These are phyloP conservation scores for Linum tenue DNA, from an alignment of 345 rosid species.

Conservation along the genomic window DNA sequence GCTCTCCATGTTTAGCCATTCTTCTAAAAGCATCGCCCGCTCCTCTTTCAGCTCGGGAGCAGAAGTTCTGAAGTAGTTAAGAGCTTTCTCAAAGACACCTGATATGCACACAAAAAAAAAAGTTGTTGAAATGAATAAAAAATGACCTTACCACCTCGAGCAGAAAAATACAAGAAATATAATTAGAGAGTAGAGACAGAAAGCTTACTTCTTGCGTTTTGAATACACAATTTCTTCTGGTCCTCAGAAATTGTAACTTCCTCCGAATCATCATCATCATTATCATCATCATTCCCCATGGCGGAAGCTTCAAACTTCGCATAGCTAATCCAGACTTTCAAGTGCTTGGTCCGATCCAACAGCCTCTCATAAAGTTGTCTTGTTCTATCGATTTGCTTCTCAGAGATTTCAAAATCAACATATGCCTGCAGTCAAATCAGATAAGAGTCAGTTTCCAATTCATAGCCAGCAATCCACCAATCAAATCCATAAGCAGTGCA, in stretches of 20 bases:
- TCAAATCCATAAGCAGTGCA: background rate
- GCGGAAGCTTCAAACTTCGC: constrained; percentile 82
- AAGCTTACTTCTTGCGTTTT: constrained; percentile 67
- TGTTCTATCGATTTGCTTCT: constrained; percentile 66
- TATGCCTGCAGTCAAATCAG: constrained; percentile 60
- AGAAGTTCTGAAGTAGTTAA: constrained; percentile 56
- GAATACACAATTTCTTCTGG: constrained; percentile 36
- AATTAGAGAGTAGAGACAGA: background rate
- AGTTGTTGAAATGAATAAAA: background rate
- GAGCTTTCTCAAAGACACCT: constrained; percentile 70
- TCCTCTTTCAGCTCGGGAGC: constrained; percentile 85
- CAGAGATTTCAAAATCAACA: constrained; percentile 82
- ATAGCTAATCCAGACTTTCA: constrained; percentile 91
- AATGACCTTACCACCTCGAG: too few relatives aligned
- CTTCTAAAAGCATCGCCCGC: constrained; percentile 77
- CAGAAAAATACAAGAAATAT: constrained; percentile 2
- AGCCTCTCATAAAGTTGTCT: constrained; percentile 64
- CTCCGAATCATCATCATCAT: too few relatives aligned
- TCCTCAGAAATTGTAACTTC: constrained; percentile 12
- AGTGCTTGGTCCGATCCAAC: constrained; percentile 73
- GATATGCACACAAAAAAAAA: background rate
- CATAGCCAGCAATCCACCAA: background rate
- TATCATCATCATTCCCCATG: constrained; percentile 26
- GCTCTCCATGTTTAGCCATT: constrained; percentile 73
- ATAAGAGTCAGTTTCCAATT: background rate